Evolutionary conservation across 2,329 filamentous ascomycete genomes (phyloP).

Genomic region (Myriosclerotinia duriaeana): DNA sequence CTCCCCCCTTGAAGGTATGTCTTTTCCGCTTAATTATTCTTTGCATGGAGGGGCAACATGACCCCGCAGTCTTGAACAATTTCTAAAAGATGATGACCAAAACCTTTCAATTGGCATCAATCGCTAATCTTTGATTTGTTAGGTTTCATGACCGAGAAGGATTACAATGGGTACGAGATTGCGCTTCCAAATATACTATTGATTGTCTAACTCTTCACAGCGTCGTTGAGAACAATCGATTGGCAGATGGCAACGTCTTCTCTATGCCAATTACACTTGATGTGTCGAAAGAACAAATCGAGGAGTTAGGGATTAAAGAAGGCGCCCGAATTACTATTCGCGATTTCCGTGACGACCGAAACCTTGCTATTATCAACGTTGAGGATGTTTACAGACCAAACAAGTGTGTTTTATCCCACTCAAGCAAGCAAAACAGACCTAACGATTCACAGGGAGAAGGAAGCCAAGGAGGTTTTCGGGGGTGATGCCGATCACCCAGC

Average conservation of each 20-base stretch:
- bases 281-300: constrained; percentile 70
- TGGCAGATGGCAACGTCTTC: constrained; percentile 87
- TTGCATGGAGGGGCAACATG: constrained; percentile 33
- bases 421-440: constrained; percentile 21
- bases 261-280: constrained; percentile 97
- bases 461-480: constrained; percentile 93
- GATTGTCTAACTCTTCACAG: constrained; percentile 50
- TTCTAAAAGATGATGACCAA: background rate
- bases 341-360: constrained; percentile 94
- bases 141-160: constrained; percentile 97
- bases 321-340: constrained; percentile 83
- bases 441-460: constrained; percentile 62
- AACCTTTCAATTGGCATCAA: constrained; percentile 16
- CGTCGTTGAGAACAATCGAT: constrained; percentile 84
- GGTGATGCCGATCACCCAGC: constrained; percentile 89
- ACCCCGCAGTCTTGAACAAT: constrained; percentile 30
- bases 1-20: constrained; percentile 88
- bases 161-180: constrained; percentile 80
- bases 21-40: constrained; percentile 24
- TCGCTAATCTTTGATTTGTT: constrained; percentile 34
- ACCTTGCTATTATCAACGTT: constrained; percentile 91
- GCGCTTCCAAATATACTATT: constrained; percentile 11
- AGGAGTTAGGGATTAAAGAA: constrained; percentile 71
- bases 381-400: constrained; percentile 94
- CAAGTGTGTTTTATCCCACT: constrained; percentile 63